phyloP scores from a whole-genome alignment of 2,329 filamentous ascomycete species.

The Tolypocladium ophioglossoides region DNA sequence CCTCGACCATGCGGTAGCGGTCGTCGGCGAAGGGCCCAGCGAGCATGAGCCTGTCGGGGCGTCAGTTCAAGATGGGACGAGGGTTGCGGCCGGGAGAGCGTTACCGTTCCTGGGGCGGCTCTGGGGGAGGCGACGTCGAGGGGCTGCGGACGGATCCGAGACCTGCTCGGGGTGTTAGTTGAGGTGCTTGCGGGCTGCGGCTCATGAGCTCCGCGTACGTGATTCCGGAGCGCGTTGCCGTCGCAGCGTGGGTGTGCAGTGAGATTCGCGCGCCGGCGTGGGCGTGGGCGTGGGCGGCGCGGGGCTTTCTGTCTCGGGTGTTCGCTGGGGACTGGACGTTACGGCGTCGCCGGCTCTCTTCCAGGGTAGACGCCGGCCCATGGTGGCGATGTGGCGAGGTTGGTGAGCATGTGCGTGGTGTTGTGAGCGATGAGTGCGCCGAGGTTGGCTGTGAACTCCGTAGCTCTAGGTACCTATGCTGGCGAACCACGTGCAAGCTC shows the following conservation, averaged over 20 bases:
- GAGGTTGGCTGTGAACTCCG: too few species aligned
- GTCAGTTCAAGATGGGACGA: not conserved
- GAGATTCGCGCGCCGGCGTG: not conserved
- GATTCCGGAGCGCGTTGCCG: not conserved
- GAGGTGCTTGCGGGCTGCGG: not conserved
- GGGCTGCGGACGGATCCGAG: slow-evolving; percentile 21
- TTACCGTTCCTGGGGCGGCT: slow-evolving; percentile 36
- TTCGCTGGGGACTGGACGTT: slow-evolving; percentile 5
- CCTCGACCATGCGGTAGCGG: slow-evolving; percentile 72
- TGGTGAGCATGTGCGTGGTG: not conserved
- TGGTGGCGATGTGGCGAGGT: slow-evolving; percentile 10
- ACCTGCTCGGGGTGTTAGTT: not conserved
- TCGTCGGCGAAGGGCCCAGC: slow-evolving; percentile 59
- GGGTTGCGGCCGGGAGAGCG: not conserved
- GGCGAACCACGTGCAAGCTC: too few species aligned
- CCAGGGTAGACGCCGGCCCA: slow-evolving; percentile 45
- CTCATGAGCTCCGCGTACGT: not conserved
- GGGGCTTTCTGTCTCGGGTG: not conserved
- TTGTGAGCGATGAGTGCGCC: not conserved
- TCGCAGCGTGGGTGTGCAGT: slow-evolving; percentile 2
- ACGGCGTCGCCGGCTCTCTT: slow-evolving; percentile 14
- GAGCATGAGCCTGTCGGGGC: slow-evolving; percentile 45
- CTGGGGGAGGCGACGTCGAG: slow-evolving; percentile 42
- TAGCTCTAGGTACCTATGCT: too few species aligned
- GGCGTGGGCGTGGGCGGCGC: not conserved